Evolutionary conservation across 805 yeast genomes (phyloP).

Genomic region (Schizosaccharomyces japonicus): DNA sequence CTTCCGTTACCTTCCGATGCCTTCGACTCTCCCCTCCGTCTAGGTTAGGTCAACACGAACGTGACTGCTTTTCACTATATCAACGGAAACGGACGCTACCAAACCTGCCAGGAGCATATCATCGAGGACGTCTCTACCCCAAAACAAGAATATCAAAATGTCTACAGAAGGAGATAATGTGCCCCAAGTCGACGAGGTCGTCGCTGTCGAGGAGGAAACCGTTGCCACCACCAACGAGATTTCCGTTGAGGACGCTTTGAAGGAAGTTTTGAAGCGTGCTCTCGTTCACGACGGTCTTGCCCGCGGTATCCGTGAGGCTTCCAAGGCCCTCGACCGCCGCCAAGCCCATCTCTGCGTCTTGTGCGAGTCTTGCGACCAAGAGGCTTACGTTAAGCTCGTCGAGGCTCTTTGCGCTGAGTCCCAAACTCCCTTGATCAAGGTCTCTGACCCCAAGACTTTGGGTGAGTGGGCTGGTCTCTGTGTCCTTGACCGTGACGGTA

Average conservation of each 20-base stretch:
- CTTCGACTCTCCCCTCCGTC: too few species aligned
- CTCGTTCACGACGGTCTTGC: conserved; percentile 98
- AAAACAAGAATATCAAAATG: conserved; percentile 16
- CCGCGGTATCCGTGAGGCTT: conserved; percentile 99
- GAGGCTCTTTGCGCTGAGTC: conserved; percentile 97
- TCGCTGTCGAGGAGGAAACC: conserved; percentile 54
- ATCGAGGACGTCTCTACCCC: conserved; percentile 4
- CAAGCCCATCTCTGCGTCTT: conserved; percentile 95
- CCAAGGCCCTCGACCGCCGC: conserved; percentile 87
- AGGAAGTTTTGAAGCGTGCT: conserved; percentile 93
- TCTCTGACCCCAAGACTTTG: conserved; percentile 95
- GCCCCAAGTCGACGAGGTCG: conserved; percentile 66
- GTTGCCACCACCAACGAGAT: conserved; percentile 69
- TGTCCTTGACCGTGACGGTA: conserved; percentile 98
- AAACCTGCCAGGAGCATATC: background rate
- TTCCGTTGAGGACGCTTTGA: conserved; percentile 94
- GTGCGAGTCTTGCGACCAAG: conserved; percentile 97
- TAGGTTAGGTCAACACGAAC: too few species aligned
- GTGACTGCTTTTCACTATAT: conserved; percentile 7
- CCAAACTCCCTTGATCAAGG: conserved; percentile 95
- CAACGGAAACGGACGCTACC: background rate
- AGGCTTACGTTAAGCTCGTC: conserved; percentile 81
- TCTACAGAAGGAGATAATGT: conserved; percentile 37
- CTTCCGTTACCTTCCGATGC: too few species aligned
- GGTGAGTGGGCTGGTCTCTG: conserved; percentile 99